Evolutionary conservation across 768 basidiomycete genomes (phyloP).

Genomic region (Lactarius hatsudake): DNA sequence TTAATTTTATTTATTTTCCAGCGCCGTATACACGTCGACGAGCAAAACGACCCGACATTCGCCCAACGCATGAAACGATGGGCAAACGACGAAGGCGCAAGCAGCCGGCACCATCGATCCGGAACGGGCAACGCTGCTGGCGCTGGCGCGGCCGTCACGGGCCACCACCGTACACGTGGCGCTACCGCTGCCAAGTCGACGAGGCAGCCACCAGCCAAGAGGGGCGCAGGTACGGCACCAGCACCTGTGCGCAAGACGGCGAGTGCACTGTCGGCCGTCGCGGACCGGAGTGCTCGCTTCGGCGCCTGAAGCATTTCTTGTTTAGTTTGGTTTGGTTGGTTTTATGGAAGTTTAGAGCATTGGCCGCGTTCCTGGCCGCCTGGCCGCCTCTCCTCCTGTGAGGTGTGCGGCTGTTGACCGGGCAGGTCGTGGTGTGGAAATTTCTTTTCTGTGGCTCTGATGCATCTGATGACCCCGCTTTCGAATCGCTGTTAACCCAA

Average conservation of each 20-base stretch:
- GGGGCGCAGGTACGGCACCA: slow-evolving; percentile 26
- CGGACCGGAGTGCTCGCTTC: slow-evolving; percentile 26
- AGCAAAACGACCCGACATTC: slow-evolving; percentile 8
- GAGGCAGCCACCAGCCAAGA: slow-evolving; percentile 24
- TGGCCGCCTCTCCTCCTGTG: not conserved
- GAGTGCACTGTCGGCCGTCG: slow-evolving; percentile 36
- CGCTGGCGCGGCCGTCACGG: slow-evolving; percentile 16
- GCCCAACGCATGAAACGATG: slow-evolving; percentile 23
- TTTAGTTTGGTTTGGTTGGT: not conserved
- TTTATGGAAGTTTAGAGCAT: not conserved
- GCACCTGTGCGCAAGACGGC: slow-evolving; percentile 35
- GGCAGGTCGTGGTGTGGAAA: not conserved
- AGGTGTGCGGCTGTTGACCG: not conserved
- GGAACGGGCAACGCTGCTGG: slow-evolving; percentile 7
- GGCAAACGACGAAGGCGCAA: slow-evolving; percentile 21
- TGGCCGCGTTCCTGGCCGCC: not conserved
- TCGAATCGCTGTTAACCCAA: not conserved
- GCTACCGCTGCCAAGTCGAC: not conserved
- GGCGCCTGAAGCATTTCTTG: slow-evolving; percentile 13
- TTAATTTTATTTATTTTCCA: not conserved
- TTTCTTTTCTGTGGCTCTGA: not conserved
- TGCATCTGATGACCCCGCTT: not conserved
- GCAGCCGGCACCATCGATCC: not conserved
- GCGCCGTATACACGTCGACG: slow-evolving; percentile 4
- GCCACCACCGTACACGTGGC: slow-evolving; percentile 9